These are phyloP conservation scores for Pseudogymnoascus sp. DNA, from an alignment of 2,329 filamentous ascomycete species.

Conservation along the genomic window DNA sequence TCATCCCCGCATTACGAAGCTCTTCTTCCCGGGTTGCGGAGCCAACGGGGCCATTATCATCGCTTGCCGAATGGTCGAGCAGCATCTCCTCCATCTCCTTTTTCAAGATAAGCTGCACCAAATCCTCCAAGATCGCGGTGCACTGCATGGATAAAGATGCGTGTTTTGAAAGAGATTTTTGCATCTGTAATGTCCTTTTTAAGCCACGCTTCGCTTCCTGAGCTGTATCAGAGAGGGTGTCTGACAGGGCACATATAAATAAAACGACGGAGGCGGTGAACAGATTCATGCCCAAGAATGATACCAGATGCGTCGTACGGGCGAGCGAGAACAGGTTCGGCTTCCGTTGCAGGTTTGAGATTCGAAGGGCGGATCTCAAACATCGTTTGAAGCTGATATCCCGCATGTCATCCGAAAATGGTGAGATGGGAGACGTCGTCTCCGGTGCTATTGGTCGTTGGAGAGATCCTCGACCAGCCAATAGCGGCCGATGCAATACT, in stretches of 20 bases:
- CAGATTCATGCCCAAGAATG: conserved; percentile 37
- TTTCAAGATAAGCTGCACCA: conserved; percentile 14
- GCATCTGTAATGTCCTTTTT: conserved; percentile 34
- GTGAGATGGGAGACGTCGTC: conserved; percentile 11
- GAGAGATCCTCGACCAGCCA: conserved; percentile 27
- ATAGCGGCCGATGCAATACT: conserved; percentile 34
- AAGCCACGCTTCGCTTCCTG: conserved; percentile 36
- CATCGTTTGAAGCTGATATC: conserved; percentile 26
- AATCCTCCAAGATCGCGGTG: conserved; percentile 22
- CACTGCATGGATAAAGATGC: conserved; percentile 31
- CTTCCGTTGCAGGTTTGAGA: conserved; percentile 30
- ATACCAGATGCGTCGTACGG: conserved; percentile 35
- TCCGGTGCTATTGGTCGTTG: conserved; percentile 9
- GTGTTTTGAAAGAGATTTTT: conserved; percentile 29
- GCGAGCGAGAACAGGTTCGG: conserved; percentile 31
- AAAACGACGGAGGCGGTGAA: conserved; percentile 38
- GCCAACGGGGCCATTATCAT: not conserved
- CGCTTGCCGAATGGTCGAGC: not conserved
- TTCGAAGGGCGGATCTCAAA: conserved; percentile 33
- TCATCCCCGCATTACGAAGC: not conserved
- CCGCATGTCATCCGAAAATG: conserved; percentile 11
- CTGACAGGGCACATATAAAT: conserved; percentile 33
- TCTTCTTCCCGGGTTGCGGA: not conserved
- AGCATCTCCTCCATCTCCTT: conserved; percentile 14
- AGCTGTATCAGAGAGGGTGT: conserved; percentile 34